Conservation (phyloP, 176 grass and related monocot species). For the Carex parvula region DNA sequence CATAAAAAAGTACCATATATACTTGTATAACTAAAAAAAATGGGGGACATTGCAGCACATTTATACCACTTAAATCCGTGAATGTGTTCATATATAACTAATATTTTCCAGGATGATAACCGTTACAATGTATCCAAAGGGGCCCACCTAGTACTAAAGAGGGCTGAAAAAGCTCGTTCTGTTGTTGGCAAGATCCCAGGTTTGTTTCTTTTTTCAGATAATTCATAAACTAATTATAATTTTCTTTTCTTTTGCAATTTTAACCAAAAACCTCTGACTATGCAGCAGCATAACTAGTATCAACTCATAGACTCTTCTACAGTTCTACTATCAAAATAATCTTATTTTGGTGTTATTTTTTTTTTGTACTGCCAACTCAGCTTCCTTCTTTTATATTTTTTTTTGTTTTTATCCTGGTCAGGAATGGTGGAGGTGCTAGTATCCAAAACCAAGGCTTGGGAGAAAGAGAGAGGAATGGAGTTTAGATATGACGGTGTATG, state of each 20-base stretch:
- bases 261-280: not conserved
- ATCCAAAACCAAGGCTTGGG: constrained; percentile 54
- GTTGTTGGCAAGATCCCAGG: constrained; percentile 77
- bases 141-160: constrained; percentile 52
- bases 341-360: not conserved
- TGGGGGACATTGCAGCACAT: too few relatives aligned
- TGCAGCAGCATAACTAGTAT: not conserved
- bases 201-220: constrained; percentile 8
- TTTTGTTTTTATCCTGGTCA: constrained; percentile 10
- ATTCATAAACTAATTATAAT: not conserved
- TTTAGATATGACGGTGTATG: constrained; percentile 77
- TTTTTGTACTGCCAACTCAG: not conserved
- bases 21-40: too few relatives aligned
- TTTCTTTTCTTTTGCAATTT: not conserved
- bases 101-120: constrained; percentile 50
- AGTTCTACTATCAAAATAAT: not conserved
- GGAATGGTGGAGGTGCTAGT: constrained; percentile 62
- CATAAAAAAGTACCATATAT: too few relatives aligned
- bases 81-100: not conserved
- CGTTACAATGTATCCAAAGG: constrained; percentile 73
- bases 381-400: not conserved
- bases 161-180: constrained; percentile 65
- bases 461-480: constrained; percentile 47
- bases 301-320: not conserved
- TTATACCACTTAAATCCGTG: too few relatives aligned